These are phyloP conservation scores for Yamadazyma olivae DNA, from an alignment of 805 yeast species.

Conservation along the genomic window DNA sequence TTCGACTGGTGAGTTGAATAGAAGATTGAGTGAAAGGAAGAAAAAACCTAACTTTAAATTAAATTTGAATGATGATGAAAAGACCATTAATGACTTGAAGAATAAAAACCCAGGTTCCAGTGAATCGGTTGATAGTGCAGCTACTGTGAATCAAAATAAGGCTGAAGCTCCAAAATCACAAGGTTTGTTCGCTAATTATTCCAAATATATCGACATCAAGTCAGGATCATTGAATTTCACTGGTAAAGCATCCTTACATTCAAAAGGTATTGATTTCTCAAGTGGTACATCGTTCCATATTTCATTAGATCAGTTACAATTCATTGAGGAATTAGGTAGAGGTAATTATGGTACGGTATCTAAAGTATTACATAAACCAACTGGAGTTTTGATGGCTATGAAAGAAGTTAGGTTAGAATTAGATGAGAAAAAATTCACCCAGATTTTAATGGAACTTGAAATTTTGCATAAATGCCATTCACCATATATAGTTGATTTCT, in stretches of 20 bases:
- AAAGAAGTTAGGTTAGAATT: constrained; percentile 91
- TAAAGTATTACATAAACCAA: constrained; percentile 90
- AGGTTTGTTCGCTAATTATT: constrained; percentile 77
- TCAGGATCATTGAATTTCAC: constrained; percentile 90
- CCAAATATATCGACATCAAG: constrained; percentile 86
- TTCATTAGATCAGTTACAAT: constrained; percentile 77
- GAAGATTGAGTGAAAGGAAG: constrained; percentile 37
- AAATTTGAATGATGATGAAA: constrained; percentile 20
- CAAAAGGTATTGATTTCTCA: constrained; percentile 88
- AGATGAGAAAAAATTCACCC: constrained; percentile 91
- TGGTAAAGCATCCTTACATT: constrained; percentile 88
- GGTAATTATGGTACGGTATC: constrained; percentile 97
- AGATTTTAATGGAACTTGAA: constrained; percentile 94
- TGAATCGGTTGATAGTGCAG: constrained; percentile 2
- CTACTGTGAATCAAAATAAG: constrained; percentile 10
- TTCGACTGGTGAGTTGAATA: constrained; percentile 33
- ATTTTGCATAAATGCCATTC: constrained; percentile 88
- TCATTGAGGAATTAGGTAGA: constrained; percentile 84
- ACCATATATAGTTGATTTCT: constrained; percentile 91
- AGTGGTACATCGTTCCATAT: constrained; percentile 86
- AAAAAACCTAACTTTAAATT: constrained; percentile 39
- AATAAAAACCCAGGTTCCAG: background rate
- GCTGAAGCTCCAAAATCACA: constrained; percentile 33
- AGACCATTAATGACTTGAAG: background rate
- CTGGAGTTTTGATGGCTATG: constrained; percentile 93